Evolutionary conservation across 495 filamentous ascomycete genomes (phyloP), one percentile per base, ranked within the genome.

Genomic region (Aspergillus campestris): DNA sequence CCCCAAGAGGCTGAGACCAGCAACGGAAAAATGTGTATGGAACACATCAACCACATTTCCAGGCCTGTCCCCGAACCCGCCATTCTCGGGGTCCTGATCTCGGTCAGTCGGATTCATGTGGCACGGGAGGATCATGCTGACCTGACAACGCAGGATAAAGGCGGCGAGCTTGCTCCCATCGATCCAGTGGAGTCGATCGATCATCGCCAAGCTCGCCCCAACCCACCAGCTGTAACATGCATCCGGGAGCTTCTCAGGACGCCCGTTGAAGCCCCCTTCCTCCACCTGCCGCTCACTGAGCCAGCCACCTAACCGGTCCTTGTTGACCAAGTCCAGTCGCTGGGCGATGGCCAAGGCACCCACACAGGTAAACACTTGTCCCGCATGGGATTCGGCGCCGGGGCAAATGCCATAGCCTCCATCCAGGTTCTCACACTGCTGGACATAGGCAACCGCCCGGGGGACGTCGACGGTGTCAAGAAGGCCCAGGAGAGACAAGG

Each of bases 221-320:
- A 96, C 92, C 92, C 92, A 98, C 92, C 92, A 98, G 59, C 86
- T 94, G 62, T 98, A 98, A 66, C 92, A 98, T 6, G 94, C 89
- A 68, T 98, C 94, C 61, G 91, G 89, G 42, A 89, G 69, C 69
- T 98, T 98, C 67, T 97, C 94, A 1, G 92, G 92, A 40, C 92
- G 76, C 3, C 92, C 92, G 57, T 97, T 98, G 28, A 98, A 67
- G 5, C 92, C 92, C 30, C 94, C 94, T 18, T 80, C 82, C 7
- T 86, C 77, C 10, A 94, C 69, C 57, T 98, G 92, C 29, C 92
- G 72, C 64, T 98, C 92, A 65, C 89, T 92, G 27, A 98, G 76
- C 92, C 92, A 98, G 13, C 79, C 75, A 1, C 83, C 90, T 2
- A 97, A 67, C 35, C 83, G 83, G 57, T 91, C 87, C 48, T 69